A percentile compares a stretch with the other conserved stretches of the same genome.
phyloP scores from a whole-genome alignment of 352 stramenopile genomes.

The Pythium rishiriense region DNA sequence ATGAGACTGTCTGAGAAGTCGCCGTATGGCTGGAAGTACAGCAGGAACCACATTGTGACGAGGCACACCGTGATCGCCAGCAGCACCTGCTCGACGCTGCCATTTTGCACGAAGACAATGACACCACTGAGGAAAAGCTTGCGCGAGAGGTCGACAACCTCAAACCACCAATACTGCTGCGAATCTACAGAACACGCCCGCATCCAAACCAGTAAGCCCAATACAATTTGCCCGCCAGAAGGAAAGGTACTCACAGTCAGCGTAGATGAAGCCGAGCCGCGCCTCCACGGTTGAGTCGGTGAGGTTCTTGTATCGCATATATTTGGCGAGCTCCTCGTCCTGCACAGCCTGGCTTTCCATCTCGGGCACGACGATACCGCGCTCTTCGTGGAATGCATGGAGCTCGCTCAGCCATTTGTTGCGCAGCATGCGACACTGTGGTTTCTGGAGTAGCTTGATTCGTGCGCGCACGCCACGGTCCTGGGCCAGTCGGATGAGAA shows the following conservation, averaged over 20 bases:
- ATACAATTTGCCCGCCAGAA: background rate
- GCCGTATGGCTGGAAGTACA: constrained; percentile 78
- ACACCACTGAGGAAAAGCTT: constrained; percentile 77
- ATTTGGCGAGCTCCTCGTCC: constrained; percentile 63
- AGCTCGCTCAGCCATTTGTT: constrained; percentile 72
- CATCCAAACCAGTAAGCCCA: background rate
- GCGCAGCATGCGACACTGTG: constrained; percentile 39
- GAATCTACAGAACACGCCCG: constrained; percentile 40
- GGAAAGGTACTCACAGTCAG: constrained; percentile 46
- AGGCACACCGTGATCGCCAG: constrained; percentile 67
- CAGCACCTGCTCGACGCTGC: constrained; percentile 69
- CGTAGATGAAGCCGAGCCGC: constrained; percentile 77
- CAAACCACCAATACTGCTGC: constrained; percentile 77
- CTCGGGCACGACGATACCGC: constrained; percentile 47
- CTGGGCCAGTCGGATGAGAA: constrained; percentile 69
- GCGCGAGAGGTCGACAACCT: constrained; percentile 73
- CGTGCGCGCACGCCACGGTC: constrained; percentile 51
- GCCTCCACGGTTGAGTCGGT: constrained; percentile 66
- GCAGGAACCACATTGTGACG: constrained; percentile 73
- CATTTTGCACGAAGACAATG: constrained; percentile 74
- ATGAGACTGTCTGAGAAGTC: constrained; percentile 74
- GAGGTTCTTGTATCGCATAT: constrained; percentile 79
- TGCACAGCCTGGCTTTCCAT: constrained; percentile 65
- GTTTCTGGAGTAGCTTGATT: constrained; percentile 46
- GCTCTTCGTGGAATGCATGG: constrained; percentile 41